Percentiles rank a stretch among this genome's conserved stretches.
Conservation (phyloP, 306 rosid species). For the Medicago ruthenica region DNA sequence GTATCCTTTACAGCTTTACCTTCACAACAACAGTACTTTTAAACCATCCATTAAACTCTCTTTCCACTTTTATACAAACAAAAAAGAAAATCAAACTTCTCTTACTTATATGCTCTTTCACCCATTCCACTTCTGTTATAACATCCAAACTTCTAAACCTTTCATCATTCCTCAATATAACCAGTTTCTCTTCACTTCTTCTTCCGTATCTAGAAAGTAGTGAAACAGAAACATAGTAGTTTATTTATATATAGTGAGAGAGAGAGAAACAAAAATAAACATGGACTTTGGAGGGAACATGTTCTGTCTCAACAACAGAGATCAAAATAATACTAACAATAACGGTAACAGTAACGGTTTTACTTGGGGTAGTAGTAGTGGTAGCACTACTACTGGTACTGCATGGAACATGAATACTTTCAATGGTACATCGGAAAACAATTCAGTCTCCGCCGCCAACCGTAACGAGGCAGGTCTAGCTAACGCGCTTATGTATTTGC, state of each 20-base stretch:
- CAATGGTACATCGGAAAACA: conserved; percentile 25
- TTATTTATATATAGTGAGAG: not conserved
- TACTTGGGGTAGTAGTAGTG: conserved; percentile 49
- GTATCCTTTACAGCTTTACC: conserved; percentile 46
- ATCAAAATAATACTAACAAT: conserved; percentile 46
- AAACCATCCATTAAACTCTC: conserved; percentile 28
- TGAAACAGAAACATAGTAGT: not conserved
- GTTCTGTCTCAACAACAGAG: conserved; percentile 58
- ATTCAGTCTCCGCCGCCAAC: conserved; percentile 2
- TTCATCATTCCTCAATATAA: conserved; percentile 23
- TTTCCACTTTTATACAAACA: conserved; percentile 44
- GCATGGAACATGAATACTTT: not conserved
- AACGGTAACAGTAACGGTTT: conserved; percentile 37
- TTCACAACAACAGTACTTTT: conserved; percentile 27
- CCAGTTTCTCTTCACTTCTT: not conserved
- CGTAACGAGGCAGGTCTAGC: conserved; percentile 31
- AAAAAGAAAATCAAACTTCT: not conserved
- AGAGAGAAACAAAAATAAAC: not conserved
- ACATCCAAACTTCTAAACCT: conserved; percentile 7
- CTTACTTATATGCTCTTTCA: conserved; percentile 23
- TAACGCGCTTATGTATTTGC: conserved; percentile 44
- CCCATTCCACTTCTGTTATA: conserved; percentile 35
- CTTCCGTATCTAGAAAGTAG: conserved; percentile 6
- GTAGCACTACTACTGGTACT: not conserved
- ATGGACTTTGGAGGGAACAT: conserved; percentile 75